Base-by-base conservation (phyloP, 2,329 filamentous ascomycete genomes). In the Fusarium sp. region DNA sequence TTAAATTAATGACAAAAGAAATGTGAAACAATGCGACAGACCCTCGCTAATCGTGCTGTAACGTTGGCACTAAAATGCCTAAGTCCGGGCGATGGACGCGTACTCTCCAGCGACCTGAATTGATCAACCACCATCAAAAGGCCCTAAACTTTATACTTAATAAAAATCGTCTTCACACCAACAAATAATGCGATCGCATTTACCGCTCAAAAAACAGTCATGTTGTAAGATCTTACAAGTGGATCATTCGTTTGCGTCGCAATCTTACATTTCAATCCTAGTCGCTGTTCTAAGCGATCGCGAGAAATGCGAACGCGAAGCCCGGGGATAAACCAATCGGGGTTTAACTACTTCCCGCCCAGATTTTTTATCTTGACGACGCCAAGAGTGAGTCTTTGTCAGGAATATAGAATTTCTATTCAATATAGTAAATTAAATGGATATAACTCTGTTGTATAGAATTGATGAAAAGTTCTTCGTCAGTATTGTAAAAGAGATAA, bases 261-360 rank as follows among this genome's bases (percentile, higher is more conserved):
- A 52, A 52, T 52, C 49, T 52, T 52, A 27, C 22, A 27, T 20
- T 16, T 7, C 5, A 40, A 43, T 43, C 50, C 34, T 20, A 16
- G 38, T 15, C 20, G 4, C 8, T 20, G 16, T n/a, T 27, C 24
- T 5, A 52, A 52, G 32, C 50, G 50, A 40, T 27, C 9, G 32
- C 50, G 50, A 53, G 38, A 43, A 53, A 53, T 15, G 34, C 50
- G 50, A 53, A 53, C 50, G 50, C 50, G 50, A 53, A 25, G 22
- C 12, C 4, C 22, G n/a, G 49, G 24, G 38, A 53, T 27, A 27
- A 25, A 24, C 50, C 50, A 53, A 53, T 53, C 50, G 50, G 50
- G 50, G 50, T 53, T 22, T 16, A 53, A 42, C 34, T 7, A 42
- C 14, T 42, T 53, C 5, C 50, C 50, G 50, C 24, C 32, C 20